Evolutionary conservation across 1,284 basidiomycete species (phyloP).

Genomic region (Phenoliferia sp.): DNA sequence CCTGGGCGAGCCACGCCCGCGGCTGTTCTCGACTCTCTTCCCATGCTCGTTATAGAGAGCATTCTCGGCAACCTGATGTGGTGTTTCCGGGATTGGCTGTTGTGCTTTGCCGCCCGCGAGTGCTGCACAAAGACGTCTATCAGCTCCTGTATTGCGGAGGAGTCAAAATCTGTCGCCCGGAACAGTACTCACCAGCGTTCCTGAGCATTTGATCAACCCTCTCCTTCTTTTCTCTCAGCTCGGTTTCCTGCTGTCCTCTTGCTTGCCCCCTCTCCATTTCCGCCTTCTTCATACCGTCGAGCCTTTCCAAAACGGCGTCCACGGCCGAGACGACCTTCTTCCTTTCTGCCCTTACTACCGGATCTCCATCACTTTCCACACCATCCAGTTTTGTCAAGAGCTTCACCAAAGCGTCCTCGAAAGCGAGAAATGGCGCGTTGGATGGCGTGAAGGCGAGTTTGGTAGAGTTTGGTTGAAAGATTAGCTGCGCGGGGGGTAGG

Average conservation of each 20-base stretch:
- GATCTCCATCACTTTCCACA: slow-evolving; percentile 60
- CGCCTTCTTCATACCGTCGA: slow-evolving; percentile 42
- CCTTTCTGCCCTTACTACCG: slow-evolving; percentile 53
- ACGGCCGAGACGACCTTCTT: slow-evolving; percentile 56
- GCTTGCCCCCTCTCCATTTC: background rate
- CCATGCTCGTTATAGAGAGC: slow-evolving; percentile 2
- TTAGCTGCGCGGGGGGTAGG: background rate
- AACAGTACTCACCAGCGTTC: background rate
- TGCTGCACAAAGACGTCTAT: background rate
- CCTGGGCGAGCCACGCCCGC: background rate
- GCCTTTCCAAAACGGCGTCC: slow-evolving; percentile 55
- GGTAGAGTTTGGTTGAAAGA: slow-evolving; percentile 27
- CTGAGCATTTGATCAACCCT: background rate
- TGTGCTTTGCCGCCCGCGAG: background rate
- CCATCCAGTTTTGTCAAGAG: slow-evolving; percentile 61
- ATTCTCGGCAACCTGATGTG: background rate
- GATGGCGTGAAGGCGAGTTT: slow-evolving; percentile 50
- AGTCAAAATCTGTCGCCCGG: background rate
- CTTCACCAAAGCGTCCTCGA: slow-evolving; percentile 57
- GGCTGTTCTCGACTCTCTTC: background rate
- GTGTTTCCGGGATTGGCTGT: background rate
- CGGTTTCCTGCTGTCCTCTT: background rate
- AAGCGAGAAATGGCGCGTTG: slow-evolving; percentile 56
- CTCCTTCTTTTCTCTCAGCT: background rate
- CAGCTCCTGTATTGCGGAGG: background rate